Conservation (phyloP, 2,329 filamentous ascomycete genomes). For the Clonostachys rosea region DNA sequence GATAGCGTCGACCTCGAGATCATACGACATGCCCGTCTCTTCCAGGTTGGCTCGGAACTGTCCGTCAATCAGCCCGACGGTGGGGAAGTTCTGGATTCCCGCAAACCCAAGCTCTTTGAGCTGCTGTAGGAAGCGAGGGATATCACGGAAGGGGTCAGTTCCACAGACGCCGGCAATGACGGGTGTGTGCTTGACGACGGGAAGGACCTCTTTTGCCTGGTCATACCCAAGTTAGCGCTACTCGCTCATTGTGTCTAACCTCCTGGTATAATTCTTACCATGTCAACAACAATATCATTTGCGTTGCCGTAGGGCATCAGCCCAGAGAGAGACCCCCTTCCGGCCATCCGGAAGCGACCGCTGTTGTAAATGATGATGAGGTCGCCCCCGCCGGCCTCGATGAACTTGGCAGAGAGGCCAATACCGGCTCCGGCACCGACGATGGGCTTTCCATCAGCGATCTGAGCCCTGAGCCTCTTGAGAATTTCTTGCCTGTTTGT, state of each 20-base stretch:
- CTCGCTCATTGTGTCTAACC: too few species aligned
- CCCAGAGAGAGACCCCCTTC: conserved; percentile 62
- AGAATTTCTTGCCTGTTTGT: conserved; percentile 53
- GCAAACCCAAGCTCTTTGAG: conserved; percentile 60
- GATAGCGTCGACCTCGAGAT: conserved; percentile 63
- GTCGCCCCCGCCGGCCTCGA: conserved; percentile 64
- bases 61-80: conserved; percentile 67
- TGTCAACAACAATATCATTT: conserved; percentile 65
- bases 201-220: conserved; percentile 56
- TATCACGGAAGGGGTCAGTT: conserved; percentile 64
- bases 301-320: conserved; percentile 70
- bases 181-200: conserved; percentile 57
- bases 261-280: conserved; percentile 24
- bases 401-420: conserved; percentile 65
- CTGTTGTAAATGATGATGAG: conserved; percentile 71
- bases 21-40: conserved; percentile 68
- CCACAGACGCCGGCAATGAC: conserved; percentile 69
- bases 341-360: conserved; percentile 69
- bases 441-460: conserved; percentile 51
- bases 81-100: conserved; percentile 71
- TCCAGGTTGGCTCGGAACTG: conserved; percentile 63
- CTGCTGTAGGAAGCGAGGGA: conserved; percentile 54
- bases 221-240: too few species aligned
- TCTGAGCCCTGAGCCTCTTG: conserved; percentile 43
- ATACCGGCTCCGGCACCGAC: conserved; percentile 68